phyloP scores from a whole-genome alignment of 352 stramenopile species.

The Phytophthora brassicae region DNA sequence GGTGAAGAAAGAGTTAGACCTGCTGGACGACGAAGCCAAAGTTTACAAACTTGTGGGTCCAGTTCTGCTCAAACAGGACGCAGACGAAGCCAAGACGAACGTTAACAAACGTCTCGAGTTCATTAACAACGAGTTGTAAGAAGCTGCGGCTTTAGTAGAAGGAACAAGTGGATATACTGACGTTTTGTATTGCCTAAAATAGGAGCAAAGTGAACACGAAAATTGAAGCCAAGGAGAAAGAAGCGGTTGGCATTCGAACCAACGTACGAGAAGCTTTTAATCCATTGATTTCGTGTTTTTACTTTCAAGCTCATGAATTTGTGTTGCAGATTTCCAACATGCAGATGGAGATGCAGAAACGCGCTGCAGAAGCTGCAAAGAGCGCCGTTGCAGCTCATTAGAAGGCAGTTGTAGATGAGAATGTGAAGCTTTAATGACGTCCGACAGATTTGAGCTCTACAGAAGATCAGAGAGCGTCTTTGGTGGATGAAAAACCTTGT shows the following conservation, averaged over 20 bases:
- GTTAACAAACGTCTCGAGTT: slow-evolving; percentile 96
- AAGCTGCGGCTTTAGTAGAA: background rate
- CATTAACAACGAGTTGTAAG: slow-evolving; percentile 93
- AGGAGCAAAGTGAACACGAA: slow-evolving; percentile 88
- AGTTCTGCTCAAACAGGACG: slow-evolving; percentile 95
- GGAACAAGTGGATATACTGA: background rate
- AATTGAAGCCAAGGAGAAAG: slow-evolving; percentile 90
- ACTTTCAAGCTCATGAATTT: slow-evolving; percentile 1
- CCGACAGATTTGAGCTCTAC: background rate
- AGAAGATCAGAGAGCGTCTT: background rate
- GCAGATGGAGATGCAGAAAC: slow-evolving; percentile 90
- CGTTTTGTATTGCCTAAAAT: background rate
- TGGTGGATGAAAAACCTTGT: slow-evolving; percentile 17
- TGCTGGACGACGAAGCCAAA: too few relatives aligned
- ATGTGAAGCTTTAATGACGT: background rate
- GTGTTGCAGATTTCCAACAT: slow-evolving; percentile 77
- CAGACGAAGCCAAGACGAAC: slow-evolving; percentile 93
- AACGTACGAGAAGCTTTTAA: slow-evolving; percentile 49
- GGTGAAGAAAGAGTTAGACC: too few relatives aligned
- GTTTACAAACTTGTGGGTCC: slow-evolving; percentile 39
- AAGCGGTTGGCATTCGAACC: slow-evolving; percentile 86
- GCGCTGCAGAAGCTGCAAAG: slow-evolving; percentile 72
- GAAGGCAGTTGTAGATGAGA: background rate
- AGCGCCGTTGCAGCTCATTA: slow-evolving; percentile 55
- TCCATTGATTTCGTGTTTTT: background rate